Conservation (phyloP, 1,284 basidiomycete species). For the Trametes sp. region DNA sequence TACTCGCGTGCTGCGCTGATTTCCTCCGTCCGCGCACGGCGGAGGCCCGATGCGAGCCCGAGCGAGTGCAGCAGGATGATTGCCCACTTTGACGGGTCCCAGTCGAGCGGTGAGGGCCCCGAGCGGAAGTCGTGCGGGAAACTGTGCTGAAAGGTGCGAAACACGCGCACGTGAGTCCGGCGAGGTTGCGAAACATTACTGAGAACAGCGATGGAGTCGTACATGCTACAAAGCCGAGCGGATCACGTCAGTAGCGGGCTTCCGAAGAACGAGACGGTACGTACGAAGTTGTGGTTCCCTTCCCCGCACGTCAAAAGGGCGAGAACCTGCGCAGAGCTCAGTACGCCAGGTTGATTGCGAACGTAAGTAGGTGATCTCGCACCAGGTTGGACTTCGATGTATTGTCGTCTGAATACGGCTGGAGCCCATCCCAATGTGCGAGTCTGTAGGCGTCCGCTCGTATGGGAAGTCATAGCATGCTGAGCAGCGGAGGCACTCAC, state of each 20-base stretch:
- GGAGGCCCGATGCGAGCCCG: slow-evolving; percentile 59
- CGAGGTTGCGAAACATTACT: slow-evolving; percentile 9
- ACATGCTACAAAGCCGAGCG: slow-evolving; percentile 41
- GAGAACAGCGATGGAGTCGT: slow-evolving; percentile 18
- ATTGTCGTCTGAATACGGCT: slow-evolving; percentile 81
- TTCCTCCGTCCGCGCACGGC: slow-evolving; percentile 66
- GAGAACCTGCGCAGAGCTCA: slow-evolving; percentile 56
- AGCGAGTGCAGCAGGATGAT: slow-evolving; percentile 64
- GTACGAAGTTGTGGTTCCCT: slow-evolving; percentile 81
- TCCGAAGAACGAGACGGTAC: slow-evolving; percentile 32
- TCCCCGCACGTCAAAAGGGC: slow-evolving; percentile 79
- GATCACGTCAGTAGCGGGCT: slow-evolving; percentile 1
- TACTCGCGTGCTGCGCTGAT: slow-evolving; percentile 61
- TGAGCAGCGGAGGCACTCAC: slow-evolving; percentile 46
- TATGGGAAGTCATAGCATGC: not conserved
- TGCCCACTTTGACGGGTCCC: slow-evolving; percentile 87
- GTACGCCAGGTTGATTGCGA: not conserved
- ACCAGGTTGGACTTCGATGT: slow-evolving; percentile 79
- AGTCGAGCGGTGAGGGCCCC: slow-evolving; percentile 65
- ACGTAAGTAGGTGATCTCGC: slow-evolving; percentile 27
- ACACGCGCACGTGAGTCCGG: not conserved
- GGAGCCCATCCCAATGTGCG: slow-evolving; percentile 82
- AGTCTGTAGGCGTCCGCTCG: slow-evolving; percentile 48
- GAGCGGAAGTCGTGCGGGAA: slow-evolving; percentile 82
- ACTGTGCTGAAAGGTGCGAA: slow-evolving; percentile 60